Evolutionary conservation across 805 yeast species (phyloP), one percentile per base, ranked within the genome.

Genomic region (Blastobotrys terrestris): DNA sequence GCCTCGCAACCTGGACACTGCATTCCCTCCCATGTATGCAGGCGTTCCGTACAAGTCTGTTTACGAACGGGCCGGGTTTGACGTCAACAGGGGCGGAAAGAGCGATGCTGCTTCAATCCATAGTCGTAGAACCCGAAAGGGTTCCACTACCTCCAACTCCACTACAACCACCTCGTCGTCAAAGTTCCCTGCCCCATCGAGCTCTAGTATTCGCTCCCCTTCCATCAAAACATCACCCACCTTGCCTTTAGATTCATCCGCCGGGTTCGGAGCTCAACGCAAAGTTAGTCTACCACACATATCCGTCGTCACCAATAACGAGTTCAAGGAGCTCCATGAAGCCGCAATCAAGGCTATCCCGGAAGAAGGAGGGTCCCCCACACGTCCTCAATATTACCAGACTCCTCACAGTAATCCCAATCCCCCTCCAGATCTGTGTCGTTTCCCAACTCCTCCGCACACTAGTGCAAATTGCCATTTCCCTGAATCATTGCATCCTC

Each of bases 11-110:
- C 48, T 67, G 48, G 72, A 67, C 55, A 53, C 57, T 49, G 72
- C 75, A 39, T 72, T 71, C 55, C 76, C 76, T 7, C 69, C 72
- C 1, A 67, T 72, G 45, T 64, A 65, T 5, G 64, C 68, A 11
- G 72, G 72, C 11, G 59, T 57, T 2, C 59, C 55, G 16, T 58
- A 63, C 50, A 70, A 67, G 40, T 62, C 67, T 43, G 74, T 71
- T 26, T 72, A 67, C 53, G 74, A 73, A 56, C 67, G 74, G 13
- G 76, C 76, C 3, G 76, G 76, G 7, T 72, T 73, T 53, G 73
- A 70, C 40, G 70, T 67, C 41, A 63, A 64, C 55, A 47, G 50
- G 7, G 49, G 48, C 6, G 41, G 22, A 3, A n/a, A 21, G 13
- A n/a, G 14, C 43, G 22, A 14, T 31, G 20, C 21, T 7, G 8